Percentiles rank a stretch among this genome's conserved stretches.
Evolutionary conservation across 163 green algal species (phyloP).

Genomic region (Volvox carteri): DNA sequence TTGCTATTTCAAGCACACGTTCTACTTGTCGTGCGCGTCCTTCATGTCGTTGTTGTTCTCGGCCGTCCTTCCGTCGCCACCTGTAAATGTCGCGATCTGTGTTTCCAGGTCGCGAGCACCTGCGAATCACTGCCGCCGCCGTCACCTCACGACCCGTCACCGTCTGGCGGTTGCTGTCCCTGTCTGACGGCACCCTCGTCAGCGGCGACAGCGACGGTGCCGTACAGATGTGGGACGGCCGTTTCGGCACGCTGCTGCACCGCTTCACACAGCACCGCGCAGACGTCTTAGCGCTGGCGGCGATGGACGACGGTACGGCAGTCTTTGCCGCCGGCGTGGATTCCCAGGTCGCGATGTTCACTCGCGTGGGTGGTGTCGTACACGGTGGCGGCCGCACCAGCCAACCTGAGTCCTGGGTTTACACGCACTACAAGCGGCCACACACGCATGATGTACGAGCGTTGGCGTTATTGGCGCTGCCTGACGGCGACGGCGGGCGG

Average conservation of each 20-base stretch:
- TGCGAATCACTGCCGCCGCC: constrained; percentile 85
- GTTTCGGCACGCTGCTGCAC: constrained; percentile 86
- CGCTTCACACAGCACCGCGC: constrained; percentile 81
- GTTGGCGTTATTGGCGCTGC: constrained; percentile 82
- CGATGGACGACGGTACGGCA: constrained; percentile 73
- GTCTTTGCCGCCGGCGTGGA: constrained; percentile 94
- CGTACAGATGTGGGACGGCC: constrained; percentile 91
- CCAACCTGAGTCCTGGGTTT: constrained; percentile 75
- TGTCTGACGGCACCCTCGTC: constrained; percentile 92
- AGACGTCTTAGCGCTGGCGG: constrained; percentile 90
- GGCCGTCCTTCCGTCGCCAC: no score
- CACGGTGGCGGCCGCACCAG: constrained; percentile 15
- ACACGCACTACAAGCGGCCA: constrained; percentile 83
- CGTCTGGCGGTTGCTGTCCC: constrained; percentile 90
- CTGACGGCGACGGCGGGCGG: constrained; percentile 46
- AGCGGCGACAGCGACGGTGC: constrained; percentile 86
- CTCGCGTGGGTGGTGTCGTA: constrained; percentile 38
- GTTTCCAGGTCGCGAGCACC: constrained; percentile 81
- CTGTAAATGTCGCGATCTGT: no score
- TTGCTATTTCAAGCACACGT: no score
- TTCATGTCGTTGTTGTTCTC: no score
- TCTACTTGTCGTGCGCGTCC: no score
- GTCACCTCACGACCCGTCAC: constrained; percentile 69
- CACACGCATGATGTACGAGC: constrained; percentile 94
- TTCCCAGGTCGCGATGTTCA: constrained; percentile 71